A percentile compares a stretch with the other conserved stretches of the same genome.
Conservation (phyloP, 805 yeast species). For the Millerozyma miso region DNA sequence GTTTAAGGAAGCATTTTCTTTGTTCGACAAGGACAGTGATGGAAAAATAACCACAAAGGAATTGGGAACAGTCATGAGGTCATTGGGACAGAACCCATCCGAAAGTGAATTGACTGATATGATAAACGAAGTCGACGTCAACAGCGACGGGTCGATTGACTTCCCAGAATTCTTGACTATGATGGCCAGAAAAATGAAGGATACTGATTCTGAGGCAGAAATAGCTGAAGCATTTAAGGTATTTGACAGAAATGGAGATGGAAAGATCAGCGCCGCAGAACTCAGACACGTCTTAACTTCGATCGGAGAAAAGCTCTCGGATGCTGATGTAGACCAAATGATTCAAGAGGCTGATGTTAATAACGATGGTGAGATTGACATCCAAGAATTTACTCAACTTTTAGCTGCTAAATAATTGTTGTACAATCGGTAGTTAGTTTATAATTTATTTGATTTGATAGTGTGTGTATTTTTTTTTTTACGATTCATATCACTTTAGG, state of each 20-base stretch:
- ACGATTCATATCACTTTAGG: not conserved
- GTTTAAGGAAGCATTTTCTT: constrained; percentile 95
- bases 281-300: constrained; percentile 95
- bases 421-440: not conserved
- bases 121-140: constrained; percentile 95
- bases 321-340: constrained; percentile 97
- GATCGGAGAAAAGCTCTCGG: constrained; percentile 94
- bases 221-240: constrained; percentile 97
- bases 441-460: not conserved
- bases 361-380: constrained; percentile 96
- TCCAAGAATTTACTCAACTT: constrained; percentile 91
- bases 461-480: not conserved
- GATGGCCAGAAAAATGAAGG: constrained; percentile 73
- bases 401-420: constrained; percentile 60
- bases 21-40: constrained; percentile 94
- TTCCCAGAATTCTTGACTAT: constrained; percentile 46
- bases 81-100: constrained; percentile 96
- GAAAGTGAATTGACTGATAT: constrained; percentile 94
- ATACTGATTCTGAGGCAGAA: constrained; percentile 95
- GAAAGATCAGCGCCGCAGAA: constrained; percentile 94
- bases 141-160: constrained; percentile 75
- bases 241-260: constrained; percentile 94
- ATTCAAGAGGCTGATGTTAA: constrained; percentile 91
- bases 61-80: constrained; percentile 97
- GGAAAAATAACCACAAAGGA: constrained; percentile 96